These are phyloP conservation scores for Malus hybrid DNA, from an alignment of 331 rosid species.

Conservation along the genomic window DNA sequence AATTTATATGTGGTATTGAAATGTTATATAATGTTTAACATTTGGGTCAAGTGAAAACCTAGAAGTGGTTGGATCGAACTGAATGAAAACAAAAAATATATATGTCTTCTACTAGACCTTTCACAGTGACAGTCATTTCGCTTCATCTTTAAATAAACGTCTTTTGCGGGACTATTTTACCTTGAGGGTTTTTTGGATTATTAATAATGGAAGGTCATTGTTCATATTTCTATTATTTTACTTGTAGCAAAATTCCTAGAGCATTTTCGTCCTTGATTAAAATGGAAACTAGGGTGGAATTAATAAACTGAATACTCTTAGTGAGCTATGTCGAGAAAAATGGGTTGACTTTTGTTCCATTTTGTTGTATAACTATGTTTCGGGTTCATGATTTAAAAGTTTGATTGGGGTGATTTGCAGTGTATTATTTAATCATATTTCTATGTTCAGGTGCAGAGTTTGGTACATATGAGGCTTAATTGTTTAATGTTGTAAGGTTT, in stretches of 20 bases:
- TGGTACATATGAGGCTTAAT: neutral
- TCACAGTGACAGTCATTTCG: neutral
- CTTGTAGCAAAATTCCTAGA: neutral
- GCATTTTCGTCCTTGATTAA: neutral
- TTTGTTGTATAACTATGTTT: no score
- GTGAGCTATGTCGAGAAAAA: no score
- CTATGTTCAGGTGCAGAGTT: neutral
- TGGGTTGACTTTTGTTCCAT: no score
- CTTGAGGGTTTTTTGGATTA: neutral
- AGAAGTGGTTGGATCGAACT: no score
- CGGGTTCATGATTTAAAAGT: neutral
- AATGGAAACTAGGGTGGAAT: neutral
- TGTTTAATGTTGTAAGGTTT: no score
- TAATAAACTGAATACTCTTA: no score
- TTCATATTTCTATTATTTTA: no score
- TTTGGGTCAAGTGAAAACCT: no score
- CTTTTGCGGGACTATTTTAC: neutral
- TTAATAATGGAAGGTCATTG: no score
- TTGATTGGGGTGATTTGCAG: neutral
- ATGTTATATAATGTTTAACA: no score
- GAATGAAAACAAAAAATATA: neutral
- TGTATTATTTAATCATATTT: no score
- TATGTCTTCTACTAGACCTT: neutral
- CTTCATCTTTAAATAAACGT: neutral
- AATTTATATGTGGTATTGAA: no score